These are phyloP conservation scores for Teunomyces funiuensis DNA, from an alignment of 805 yeast species.

Conservation along the genomic window DNA sequence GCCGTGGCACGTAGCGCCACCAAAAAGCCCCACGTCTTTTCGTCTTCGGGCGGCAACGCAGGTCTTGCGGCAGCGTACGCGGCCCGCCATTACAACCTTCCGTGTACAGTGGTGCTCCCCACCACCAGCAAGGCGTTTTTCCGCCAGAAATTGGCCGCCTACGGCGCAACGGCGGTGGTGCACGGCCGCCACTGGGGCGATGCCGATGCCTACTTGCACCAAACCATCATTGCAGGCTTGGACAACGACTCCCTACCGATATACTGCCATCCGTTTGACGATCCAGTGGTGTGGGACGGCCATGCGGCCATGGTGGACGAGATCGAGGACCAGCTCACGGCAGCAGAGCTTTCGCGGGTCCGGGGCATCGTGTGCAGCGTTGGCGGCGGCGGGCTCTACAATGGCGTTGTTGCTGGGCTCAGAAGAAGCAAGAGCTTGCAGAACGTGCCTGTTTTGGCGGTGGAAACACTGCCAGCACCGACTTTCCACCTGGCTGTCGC, in stretches of 20 bases:
- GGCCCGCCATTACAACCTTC: constrained; percentile 17
- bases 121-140: constrained; percentile 17
- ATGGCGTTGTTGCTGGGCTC: constrained; percentile 28
- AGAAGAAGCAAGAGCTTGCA: constrained; percentile 12
- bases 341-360: constrained; percentile 15
- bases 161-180: constrained; percentile 24
- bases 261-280: constrained; percentile 35
- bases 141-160: constrained; percentile 16
- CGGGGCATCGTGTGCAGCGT: constrained; percentile 31
- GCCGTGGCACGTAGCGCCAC: constrained; percentile 10
- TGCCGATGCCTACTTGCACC: constrained; percentile 26
- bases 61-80: constrained; percentile 36
- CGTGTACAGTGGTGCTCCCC: constrained; percentile 35
- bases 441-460: constrained; percentile 24
- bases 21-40: constrained; percentile 20
- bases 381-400: constrained; percentile 38
- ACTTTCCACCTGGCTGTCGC: constrained; percentile 21
- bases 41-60: constrained; percentile 38
- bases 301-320: constrained; percentile 26
- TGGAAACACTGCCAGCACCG: constrained; percentile 29
- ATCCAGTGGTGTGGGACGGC: constrained; percentile 32
- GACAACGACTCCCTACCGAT: constrained; percentile 17
- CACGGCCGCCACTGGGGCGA: constrained; percentile 34
- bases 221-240: constrained; percentile 14
- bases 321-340: constrained; percentile 18